Evolutionary conservation across 306 rosid genomes (phyloP), one percentile per base, ranked within the genome.

Genomic region (Trifolium dubium): DNA sequence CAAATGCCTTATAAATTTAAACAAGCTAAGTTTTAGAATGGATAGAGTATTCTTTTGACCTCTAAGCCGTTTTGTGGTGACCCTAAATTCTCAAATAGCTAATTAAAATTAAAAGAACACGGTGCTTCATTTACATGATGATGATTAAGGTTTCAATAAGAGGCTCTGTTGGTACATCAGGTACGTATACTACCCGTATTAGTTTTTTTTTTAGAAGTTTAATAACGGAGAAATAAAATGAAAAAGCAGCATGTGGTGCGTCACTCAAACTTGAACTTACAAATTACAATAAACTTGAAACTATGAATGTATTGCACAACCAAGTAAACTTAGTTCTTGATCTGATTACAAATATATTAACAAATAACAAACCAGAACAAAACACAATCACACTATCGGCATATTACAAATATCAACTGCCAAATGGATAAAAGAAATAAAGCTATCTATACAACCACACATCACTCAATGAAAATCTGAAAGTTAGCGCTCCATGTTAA

Each of bases 401-500:
- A 79, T 80, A 87, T 89, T 88, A 89, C 95, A 91, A 80, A 88
- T 85, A 88, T 84, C 78, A 87, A 89, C 88, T 79, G 88, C 76
- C 72, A 81, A 80, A 71, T 61, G 56, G 55, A 58, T 63, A 28
- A 66, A 74, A 60, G 70, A 73, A 34, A 64, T 73, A 78, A 82
- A 78, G 83, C 90, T 83, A 87, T 89, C 98, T 92, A 87, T 95
- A 90, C 97, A 87, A 85, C 83, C 93, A 87, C 92, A 86, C 93
- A 80, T 79, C 89, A 89, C 89, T 82, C 89, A 69, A 75, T 80
- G 71, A 80, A 85, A 82, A 85, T 87, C 88, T 88, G 80, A 81
- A 81, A 80, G 89, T 92, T 88, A 92, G 99, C 88, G 99, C 88
- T 86, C 90, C 86, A 76, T 83, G 95, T 92, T 88, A 87, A 86